Evolutionary conservation across 768 basidiomycete genomes (phyloP), one percentile per base, ranked within the genome.

Genomic region (Podaxis sp.): DNA sequence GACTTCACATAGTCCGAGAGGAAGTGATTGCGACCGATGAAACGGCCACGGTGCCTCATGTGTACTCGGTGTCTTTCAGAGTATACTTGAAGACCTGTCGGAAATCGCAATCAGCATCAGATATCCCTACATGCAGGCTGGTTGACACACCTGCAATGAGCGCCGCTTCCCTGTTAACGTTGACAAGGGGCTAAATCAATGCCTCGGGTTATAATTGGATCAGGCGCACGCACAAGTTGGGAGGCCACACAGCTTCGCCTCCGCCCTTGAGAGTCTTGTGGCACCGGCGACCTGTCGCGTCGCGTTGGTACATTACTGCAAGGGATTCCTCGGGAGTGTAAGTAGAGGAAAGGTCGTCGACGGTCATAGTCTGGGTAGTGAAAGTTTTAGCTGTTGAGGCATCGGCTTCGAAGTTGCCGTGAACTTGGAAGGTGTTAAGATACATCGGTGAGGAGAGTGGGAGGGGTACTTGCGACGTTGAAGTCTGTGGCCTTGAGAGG

Each of bases 221-320:
- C 51, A n/a, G 3, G 12, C 8, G 12, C 11, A 69, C 73, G 68
- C 63, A 75, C 73, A 92, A 80, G 63, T 84, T 80, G 12, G 87
- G 88, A 53, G 90, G 90, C 90, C 90, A 92, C 11, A 92, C 89
- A 7, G 86, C 83, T 69, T 91, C 89, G 26, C 84, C 83, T 63
- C 70, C 72, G 52, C 88, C 89, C 72, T 83, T 86, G n/a, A 88
- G 74, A 0, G 87, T 89, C 72, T 90, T 89, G 86, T 88, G 90
- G 67, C 81, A 86, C 72, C 88, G 87, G 64, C 90, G 82, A 48
- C 83, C 82, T 61, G 80, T 84, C 57, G 87, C 82, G 64, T 87
- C 83, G 57, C 84, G 80, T 68, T 86, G 81, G 65, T 85, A 28
- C 24, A 59, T 15, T n/a, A 64, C 58, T 53, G 70, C 73, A 59